A percentile compares a stretch with the other conserved stretches of the same genome.
phyloP scores from a whole-genome alignment of 75 land plant species.

The Chamaecyparis obtusa region DNA sequence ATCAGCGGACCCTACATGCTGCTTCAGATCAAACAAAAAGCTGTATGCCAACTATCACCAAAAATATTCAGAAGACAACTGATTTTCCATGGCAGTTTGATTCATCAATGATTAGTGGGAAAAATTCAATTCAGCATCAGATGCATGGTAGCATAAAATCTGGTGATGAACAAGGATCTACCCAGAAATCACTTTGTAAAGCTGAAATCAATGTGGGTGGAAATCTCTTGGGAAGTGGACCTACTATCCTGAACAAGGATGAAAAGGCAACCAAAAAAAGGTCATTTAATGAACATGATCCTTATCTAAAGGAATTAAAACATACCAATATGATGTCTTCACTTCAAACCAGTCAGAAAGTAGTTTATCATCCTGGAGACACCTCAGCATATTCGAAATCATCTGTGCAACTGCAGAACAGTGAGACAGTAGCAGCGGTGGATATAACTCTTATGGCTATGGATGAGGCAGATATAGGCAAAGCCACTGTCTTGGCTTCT shows the following conservation, averaged over 20 bases:
- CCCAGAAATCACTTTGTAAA: neutral
- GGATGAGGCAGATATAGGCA: neutral
- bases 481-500: neutral
- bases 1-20: neutral
- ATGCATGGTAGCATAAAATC: neutral
- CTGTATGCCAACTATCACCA: neutral
- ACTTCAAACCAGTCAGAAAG: neutral
- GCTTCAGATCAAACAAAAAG: neutral
- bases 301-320: neutral
- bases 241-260: neutral
- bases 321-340: neutral
- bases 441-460: neutral
- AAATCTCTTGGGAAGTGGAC: neutral
- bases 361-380: neutral
- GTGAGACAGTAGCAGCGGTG: neutral
- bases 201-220: neutral
- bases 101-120: neutral
- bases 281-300: neutral
- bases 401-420: neutral
- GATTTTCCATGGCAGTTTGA: neutral
- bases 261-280: neutral
- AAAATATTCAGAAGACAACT: neutral
- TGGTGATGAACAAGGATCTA: neutral
- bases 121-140: neutral
- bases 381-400: neutral